Evolutionary conservation across 192 early-diverging fungal genomes (phyloP), one percentile per base, ranked within the genome.

Genomic region (Coemansia sp.): DNA sequence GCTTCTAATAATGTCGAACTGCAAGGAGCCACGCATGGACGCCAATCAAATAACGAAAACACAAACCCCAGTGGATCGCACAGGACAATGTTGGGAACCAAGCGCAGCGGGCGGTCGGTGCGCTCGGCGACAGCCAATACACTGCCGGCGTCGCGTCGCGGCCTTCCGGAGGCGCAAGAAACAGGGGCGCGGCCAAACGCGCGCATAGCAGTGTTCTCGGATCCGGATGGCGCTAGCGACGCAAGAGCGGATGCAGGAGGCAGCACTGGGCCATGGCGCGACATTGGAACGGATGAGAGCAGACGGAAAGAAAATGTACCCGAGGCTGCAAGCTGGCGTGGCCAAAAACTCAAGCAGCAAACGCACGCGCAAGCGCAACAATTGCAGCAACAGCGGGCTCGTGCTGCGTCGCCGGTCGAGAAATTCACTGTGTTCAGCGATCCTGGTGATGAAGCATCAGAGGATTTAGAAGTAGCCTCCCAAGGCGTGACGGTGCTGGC

Each of bases 231-330:
- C 53, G 14, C 34, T 60, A 5, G 44, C 28, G 23, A 50, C 2
- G n/a, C 19, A 5, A 28, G 38, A 7, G 49, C 60, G 12, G 56
- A 53, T 3, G 16, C 75, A 2, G 51, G 21, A 1, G 4, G 26
- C 23, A 53, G 21, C 2, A 5, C 56, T 4, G 51, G 60, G 6
- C 59, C 76, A 8, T 91, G 90, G 90, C 53, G 22, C 1, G 88
- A 90, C 31, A 82, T 84, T 38, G 88, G 89, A 5, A 79, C 87
- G 1, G 73, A 85, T 22, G 71, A 74, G 22, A 65, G 82, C 16
- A 71, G 87, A 6, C 73, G 82, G n/a, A 92, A 92, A 70, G 90
- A 93, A 70, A 91, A 92, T 64, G 47, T 85, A 6, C 69, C 58
- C 5, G 87, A 92, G 47, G 68, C 85, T 4, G 76, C 73, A 9